A percentile compares a stretch with the other conserved stretches of the same genome.
phyloP scores from a whole-genome alignment of 169 alveolate species.

The Perkinsus marinus region DNA sequence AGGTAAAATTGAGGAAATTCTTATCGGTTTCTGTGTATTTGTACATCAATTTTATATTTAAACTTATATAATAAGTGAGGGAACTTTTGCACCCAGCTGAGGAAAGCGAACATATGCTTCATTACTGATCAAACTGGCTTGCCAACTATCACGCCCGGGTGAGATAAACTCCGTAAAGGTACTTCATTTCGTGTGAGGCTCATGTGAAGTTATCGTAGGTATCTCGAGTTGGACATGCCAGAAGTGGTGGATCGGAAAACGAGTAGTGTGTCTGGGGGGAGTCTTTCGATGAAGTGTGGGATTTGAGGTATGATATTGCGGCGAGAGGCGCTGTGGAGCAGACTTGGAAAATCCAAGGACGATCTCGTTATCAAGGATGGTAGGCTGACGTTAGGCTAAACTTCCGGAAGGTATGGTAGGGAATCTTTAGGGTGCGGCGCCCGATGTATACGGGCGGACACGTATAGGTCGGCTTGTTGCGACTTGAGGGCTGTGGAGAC shows the following conservation, averaged over 20 bases:
- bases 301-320: not conserved
- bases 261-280: not conserved
- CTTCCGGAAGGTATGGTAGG: not conserved
- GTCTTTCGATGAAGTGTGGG: not conserved
- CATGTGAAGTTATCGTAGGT: too few species aligned
- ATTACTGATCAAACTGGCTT: too few species aligned
- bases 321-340: not conserved
- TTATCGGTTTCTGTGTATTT: too few species aligned
- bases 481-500: not conserved
- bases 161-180: too few species aligned
- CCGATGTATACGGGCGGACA: not conserved
- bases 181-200: too few species aligned
- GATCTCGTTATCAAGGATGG: not conserved
- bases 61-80: too few species aligned
- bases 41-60: too few species aligned
- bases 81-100: too few species aligned
- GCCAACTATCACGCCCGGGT: too few species aligned
- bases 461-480: not conserved
- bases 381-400: not conserved
- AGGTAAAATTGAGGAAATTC: too few species aligned
- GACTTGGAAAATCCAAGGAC: not conserved
- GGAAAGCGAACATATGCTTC: too few species aligned
- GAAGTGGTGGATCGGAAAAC: not conserved
- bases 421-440: not conserved
- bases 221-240: not conserved